Evolutionary conservation across 108 stramenopile genomes (phyloP).

Genomic region (Phaeodactylum tricornutum): DNA sequence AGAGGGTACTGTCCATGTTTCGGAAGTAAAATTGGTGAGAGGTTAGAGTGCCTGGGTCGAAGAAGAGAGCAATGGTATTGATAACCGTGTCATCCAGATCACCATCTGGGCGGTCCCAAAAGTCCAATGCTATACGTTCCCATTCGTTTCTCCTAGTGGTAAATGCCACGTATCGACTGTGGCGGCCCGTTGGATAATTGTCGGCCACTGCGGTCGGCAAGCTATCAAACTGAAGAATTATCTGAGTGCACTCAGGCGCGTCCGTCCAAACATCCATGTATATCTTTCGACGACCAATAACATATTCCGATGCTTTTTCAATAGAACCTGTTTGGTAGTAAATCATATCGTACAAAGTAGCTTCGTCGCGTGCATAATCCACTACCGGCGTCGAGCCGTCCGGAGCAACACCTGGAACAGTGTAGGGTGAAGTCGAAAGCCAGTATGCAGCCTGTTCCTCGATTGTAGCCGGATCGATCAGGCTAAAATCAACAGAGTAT

Average conservation of each 20-base stretch:
- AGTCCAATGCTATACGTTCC: too few species aligned
- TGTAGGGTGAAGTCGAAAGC: constrained; percentile 1
- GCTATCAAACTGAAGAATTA: too few species aligned
- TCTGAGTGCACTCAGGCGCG: constrained; percentile 14
- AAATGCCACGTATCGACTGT: too few species aligned
- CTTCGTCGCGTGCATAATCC: background rate
- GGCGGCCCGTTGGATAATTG: too few species aligned
- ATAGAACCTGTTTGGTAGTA: constrained; percentile 6
- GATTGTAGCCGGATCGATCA: background rate
- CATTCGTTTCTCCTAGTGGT: too few species aligned
- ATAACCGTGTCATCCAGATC: too few species aligned
- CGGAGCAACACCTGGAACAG: background rate
- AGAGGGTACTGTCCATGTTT: too few species aligned
- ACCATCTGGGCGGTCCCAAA: too few species aligned
- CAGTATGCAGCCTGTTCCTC: constrained; percentile 4
- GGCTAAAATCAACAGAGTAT: background rate
- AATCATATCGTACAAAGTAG: constrained; percentile 6
- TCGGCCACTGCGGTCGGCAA: too few species aligned
- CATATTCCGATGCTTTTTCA: constrained; percentile 4
- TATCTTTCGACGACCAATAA: constrained; percentile 1
- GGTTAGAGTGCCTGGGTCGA: too few species aligned
- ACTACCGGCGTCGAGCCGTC: constrained; percentile 3
- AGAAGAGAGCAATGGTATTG: too few species aligned
- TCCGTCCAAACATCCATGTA: constrained; percentile 7
- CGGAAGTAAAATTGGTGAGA: too few species aligned